phyloP scores from a whole-genome alignment of 2,329 filamentous ascomycete species.

The Graphiopsis chlorocephala region DNA sequence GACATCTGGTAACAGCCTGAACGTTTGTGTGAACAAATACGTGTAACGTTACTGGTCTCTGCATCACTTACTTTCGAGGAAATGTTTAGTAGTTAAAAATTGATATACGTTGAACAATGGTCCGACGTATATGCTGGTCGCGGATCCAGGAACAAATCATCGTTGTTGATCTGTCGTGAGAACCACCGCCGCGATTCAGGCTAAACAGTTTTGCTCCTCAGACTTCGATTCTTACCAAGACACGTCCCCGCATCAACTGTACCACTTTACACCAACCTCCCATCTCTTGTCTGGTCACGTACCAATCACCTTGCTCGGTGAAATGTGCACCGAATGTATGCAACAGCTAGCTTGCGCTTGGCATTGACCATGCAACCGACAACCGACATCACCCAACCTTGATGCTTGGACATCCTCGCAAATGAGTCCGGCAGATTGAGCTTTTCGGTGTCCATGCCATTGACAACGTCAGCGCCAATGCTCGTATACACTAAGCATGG shows the following conservation, averaged over 20 bases:
- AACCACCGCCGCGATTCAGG: too few relatives aligned
- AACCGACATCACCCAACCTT: neutral
- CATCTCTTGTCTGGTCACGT: neutral
- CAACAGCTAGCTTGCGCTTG: neutral
- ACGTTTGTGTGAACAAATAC: too few relatives aligned
- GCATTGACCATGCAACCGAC: neutral
- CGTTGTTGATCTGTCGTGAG: too few relatives aligned
- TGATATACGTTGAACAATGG: too few relatives aligned
- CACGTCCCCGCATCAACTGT: neutral
- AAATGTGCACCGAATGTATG: neutral
- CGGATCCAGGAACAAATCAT: too few relatives aligned
- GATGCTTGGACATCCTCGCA: neutral
- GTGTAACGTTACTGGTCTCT: too few relatives aligned
- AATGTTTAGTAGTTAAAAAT: too few relatives aligned
- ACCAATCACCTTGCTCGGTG: neutral
- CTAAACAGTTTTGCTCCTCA: neutral
- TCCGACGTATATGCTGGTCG: too few relatives aligned
- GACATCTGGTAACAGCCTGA: too few relatives aligned
- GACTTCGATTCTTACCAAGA: neutral
- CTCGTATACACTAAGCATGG: neutral
- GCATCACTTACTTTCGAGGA: too few relatives aligned
- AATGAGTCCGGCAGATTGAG: neutral
- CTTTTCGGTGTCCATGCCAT: neutral
- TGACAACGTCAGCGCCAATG: slow-evolving; percentile 1
- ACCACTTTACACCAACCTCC: neutral